Conservation (phyloP, 352 stramenopile species). For the Phytophthora cactorum region DNA sequence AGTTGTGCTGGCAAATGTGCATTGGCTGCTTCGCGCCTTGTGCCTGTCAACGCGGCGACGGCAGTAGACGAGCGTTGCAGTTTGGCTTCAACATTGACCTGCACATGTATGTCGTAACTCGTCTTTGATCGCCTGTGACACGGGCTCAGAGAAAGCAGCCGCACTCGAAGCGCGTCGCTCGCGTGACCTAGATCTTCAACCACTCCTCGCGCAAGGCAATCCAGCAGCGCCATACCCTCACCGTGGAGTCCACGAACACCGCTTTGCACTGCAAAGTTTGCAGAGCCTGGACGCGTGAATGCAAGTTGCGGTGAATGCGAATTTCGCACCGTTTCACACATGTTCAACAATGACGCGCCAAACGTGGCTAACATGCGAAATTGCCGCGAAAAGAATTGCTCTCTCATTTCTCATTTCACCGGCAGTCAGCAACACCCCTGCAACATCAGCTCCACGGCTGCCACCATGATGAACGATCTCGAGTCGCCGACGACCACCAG, state of each 20-base stretch:
- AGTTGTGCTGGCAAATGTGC: neutral
- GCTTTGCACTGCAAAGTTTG: neutral
- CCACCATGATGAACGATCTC: conserved; percentile 8
- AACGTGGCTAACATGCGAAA: neutral
- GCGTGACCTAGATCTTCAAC: conserved; percentile 7
- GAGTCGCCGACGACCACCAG: conserved; percentile 3
- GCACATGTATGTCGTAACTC: no score
- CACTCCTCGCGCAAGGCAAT: neutral
- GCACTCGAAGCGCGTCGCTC: conserved; percentile 1
- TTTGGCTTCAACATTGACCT: neutral
- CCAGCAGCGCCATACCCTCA: conserved; percentile 3
- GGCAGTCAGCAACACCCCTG: neutral
- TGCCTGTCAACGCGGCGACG: conserved; percentile 9
- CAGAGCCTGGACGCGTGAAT: neutral
- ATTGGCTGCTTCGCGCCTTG: conserved; percentile 9
- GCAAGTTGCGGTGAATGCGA: conserved; percentile 17
- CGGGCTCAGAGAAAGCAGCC: conserved; percentile 10
- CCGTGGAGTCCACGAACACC: neutral
- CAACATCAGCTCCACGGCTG: neutral
- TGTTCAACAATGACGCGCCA: conserved; percentile 6
- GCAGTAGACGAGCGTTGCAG: conserved; percentile 10
- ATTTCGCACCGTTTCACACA: conserved; percentile 10
- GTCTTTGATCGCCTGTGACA: conserved; percentile 3
- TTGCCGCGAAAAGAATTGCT: neutral
- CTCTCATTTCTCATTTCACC: conserved; percentile 15